Evolutionary conservation across 2,329 filamentous ascomycete species (phyloP).

Genomic region (Aspergillus luchuensis): DNA sequence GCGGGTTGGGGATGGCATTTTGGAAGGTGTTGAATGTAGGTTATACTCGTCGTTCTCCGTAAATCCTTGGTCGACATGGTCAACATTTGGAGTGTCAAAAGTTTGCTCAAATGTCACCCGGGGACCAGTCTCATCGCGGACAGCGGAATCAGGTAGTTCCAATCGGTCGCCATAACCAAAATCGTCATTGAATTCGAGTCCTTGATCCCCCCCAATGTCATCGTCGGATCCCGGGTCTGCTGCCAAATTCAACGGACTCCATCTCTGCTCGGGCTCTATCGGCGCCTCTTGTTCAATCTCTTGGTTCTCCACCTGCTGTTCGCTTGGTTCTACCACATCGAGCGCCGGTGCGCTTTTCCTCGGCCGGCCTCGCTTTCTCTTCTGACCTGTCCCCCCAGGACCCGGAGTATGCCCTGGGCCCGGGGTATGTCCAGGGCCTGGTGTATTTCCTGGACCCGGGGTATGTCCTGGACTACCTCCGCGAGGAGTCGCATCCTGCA

Average conservation of each 20-base stretch:
- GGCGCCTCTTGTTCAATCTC: conserved; percentile 5
- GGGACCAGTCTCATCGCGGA: conserved; percentile 16
- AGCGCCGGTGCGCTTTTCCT: conserved; percentile 36
- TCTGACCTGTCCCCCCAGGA: conserved; percentile 31
- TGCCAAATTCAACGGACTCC: conserved; percentile 33
- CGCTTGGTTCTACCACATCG: conserved; percentile 21
- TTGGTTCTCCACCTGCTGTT: conserved; percentile 18
- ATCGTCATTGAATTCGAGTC: conserved; percentile 21
- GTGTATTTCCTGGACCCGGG: conserved; percentile 32
- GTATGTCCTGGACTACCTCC: conserved; percentile 32
- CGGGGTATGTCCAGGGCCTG: conserved; percentile 35
- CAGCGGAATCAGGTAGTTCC: conserved; percentile 13
- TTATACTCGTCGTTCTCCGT: conserved; percentile 28
- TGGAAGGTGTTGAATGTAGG: conserved; percentile 38
- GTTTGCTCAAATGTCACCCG: conserved; percentile 27
- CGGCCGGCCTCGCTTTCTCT: conserved; percentile 41
- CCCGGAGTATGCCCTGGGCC: conserved; percentile 38
- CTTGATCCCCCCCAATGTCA: conserved; percentile 23
- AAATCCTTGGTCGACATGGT: conserved; percentile 32
- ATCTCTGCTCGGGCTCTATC: conserved; percentile 19
- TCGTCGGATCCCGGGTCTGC: conserved; percentile 31
- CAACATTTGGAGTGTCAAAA: conserved; percentile 35
- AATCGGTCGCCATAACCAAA: conserved; percentile 20
- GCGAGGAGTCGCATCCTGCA: conserved; percentile 38
- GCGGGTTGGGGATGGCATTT: conserved; percentile 36